Base-by-base conservation (phyloP, 768 basidiomycete species). In the Tricholoma flavovirens region DNA sequence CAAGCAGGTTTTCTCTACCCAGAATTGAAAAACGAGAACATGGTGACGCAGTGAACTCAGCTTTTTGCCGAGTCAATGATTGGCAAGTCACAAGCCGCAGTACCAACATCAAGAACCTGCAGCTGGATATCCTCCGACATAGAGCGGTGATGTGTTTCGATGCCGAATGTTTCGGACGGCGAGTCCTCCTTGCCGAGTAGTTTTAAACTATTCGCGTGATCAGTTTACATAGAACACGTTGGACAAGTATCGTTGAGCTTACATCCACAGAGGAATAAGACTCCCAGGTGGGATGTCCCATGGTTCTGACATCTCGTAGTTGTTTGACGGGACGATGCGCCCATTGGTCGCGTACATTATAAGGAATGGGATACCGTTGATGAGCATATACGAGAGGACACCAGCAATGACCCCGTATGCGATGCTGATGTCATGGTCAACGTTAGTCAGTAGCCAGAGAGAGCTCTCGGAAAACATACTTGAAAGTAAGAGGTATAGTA, bases 381-480 rank as follows among this genome's bases (percentile, higher is more conserved):
- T 72, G 55, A 90, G 58, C 48, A 89, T 63, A 68, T 90, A 92
- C 12, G 84, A 81, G 35, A 77, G 49, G 51, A 94, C 75, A 33
- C 91, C 92, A 0, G 87, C 83, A 59, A 94, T 92, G 67, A 93
- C 87, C 61, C 91, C 91, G 65, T 93, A 92, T 38, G 91, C 90
- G 65, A 93, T 92, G 76, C 88, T 91, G n/a, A 58, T 21, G 12
- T 3, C 36, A 54, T 11, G 14, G 21, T n/a, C 24, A 19, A 63
- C 38, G 59, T 55, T 30, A 46, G 51, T 11, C 10, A 10, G 21
- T 48, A 38, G 42, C 51, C 5, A 49, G 7, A n/a, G 46, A 29
- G 17, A 46, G 33, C 24, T 43, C 8, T 15, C 32, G 8, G 40
- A 51, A 46, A 19, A 51, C 80, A 59, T 56, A 88, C 87, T 90